A percentile compares a stretch with the other conserved stretches of the same genome.
phyloP scores from a whole-genome alignment of 1,284 basidiomycete species.

The Cutaneotrichosporon sp. region DNA sequence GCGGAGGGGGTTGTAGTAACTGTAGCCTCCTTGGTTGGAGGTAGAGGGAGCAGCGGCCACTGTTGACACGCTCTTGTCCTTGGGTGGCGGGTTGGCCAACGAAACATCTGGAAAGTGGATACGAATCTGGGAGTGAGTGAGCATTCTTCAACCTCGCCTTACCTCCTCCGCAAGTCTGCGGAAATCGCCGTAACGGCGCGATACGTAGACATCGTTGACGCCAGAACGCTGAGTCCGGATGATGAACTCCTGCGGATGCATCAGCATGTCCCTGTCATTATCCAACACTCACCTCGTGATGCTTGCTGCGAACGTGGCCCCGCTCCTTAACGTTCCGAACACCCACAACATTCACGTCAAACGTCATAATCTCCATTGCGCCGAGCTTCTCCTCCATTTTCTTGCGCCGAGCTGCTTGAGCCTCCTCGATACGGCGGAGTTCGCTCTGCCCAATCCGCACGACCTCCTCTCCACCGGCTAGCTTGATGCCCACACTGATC shows the following conservation, averaged over 20 bases:
- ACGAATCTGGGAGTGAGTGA: conserved; percentile 59
- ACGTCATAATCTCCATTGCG: conserved; percentile 38
- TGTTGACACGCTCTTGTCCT: conserved; percentile 72
- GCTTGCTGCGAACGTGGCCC: conserved; percentile 72
- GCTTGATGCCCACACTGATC: conserved; percentile 71
- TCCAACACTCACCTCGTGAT: conserved; percentile 64
- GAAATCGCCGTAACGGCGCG: conserved; percentile 92
- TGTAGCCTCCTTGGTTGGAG: conserved; percentile 24
- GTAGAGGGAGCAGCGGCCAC: conserved; percentile 51
- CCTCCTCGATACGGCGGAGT: conserved; percentile 65
- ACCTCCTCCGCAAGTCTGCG: conserved; percentile 77
- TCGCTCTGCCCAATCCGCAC: conserved; percentile 78
- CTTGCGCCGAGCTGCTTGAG: conserved; percentile 56
- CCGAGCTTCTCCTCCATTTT: conserved; percentile 45
- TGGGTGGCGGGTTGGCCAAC: conserved; percentile 73
- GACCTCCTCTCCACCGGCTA: conserved; percentile 75
- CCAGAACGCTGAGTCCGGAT: conserved; percentile 75
- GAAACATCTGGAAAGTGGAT: conserved; percentile 73
- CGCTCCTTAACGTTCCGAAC: conserved; percentile 74
- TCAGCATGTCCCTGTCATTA: conserved; percentile 5
- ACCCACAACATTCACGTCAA: conserved; percentile 84
- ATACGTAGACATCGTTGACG: conserved; percentile 75
- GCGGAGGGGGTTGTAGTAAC: conserved; percentile 44
- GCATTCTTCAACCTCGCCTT: conserved; percentile 34
- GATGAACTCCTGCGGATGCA: conserved; percentile 72